Conservation (phyloP, 73 alveolate genomes). For the Paramecium sonneborni region DNA sequence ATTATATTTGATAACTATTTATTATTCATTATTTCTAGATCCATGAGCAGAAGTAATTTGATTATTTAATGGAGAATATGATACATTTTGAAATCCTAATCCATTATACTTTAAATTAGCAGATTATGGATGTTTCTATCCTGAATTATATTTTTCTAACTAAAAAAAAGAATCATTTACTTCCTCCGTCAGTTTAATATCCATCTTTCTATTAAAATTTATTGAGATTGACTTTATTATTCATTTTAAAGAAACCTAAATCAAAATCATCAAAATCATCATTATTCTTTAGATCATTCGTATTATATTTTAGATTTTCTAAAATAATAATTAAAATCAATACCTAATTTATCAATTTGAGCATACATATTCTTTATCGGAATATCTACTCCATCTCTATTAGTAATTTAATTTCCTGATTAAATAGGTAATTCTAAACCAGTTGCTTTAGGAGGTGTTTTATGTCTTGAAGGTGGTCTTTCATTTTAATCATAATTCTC, state of each 20-base stretch:
- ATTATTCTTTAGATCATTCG: neutral
- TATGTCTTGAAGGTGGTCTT: slow-evolving; percentile 71
- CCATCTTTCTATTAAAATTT: slow-evolving; percentile 3
- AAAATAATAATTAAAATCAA: neutral
- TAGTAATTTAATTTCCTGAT: neutral
- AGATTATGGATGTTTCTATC: slow-evolving; percentile 18
- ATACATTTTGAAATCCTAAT: neutral
- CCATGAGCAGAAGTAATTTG: neutral
- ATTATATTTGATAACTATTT: slow-evolving; percentile 42
- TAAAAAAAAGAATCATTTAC: neutral
- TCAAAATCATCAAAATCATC: slow-evolving; percentile 55
- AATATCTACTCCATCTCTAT: slow-evolving; percentile 6
- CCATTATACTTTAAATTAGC: neutral
- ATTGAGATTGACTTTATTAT: neutral
- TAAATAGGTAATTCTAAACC: slow-evolving; percentile 57
- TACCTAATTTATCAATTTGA: neutral
- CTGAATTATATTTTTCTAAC: neutral
- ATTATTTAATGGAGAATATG: neutral
- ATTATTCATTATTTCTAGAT: neutral
- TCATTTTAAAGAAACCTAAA: neutral
- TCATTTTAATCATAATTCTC: neutral
- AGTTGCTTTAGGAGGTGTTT: slow-evolving; percentile 69
- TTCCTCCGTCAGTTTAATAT: neutral
- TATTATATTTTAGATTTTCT: neutral
- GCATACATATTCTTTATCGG: slow-evolving; percentile 60